Evolutionary conservation across 2,329 filamentous ascomycete species (phyloP), one percentile per base, ranked within the genome.

Genomic region (Laburnicola sp.): DNA sequence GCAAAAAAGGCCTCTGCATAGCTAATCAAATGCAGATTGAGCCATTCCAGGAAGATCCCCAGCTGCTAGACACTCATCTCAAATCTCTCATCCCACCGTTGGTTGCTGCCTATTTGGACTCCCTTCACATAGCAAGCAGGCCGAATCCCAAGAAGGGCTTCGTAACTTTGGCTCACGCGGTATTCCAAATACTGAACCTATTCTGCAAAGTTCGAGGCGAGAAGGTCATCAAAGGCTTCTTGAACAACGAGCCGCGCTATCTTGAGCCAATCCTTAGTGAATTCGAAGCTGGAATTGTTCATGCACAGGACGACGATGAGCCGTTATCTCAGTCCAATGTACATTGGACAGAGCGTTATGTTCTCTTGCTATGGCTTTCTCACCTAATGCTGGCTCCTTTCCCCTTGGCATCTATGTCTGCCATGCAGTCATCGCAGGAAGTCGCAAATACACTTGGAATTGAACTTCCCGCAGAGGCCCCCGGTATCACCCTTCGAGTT

Each of bases 151-250:
- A 58, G 42, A 63, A 67, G 38, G 61, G 56, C 32, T 62, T 55
- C 37, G 46, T 63, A 46, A 73, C 65, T 30, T 60, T 64, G 35
- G 66, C 62, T 10, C 63, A 69, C 54, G 91, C 90, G 3, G 85
- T 96, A 48, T 90, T 87, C 70, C 84, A 82, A 55, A 78, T 97
- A 2, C 73, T 99, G 31, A 97, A 97, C 69, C 87, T 87, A 0
- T 87, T 99, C 54, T 97, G 91, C 80, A 99, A 99, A 74, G 87
- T 97, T 44, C 84, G 94, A 46, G 93, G 94, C 23, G 86, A 94
- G 69, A 97, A 97, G 73, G 87, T 99, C 45, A 87, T 99, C 61
- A 86, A 91, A 45, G 85, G 90, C 36, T 97, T 97, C 67, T 78
- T 99, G 58, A 93, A 89, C 68, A 96, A 94, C 58, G 94, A 97